These are phyloP conservation scores for Coemansia sp. DNA, from an alignment of 192 early-diverging fungal genomes.

Conservation along the genomic window DNA sequence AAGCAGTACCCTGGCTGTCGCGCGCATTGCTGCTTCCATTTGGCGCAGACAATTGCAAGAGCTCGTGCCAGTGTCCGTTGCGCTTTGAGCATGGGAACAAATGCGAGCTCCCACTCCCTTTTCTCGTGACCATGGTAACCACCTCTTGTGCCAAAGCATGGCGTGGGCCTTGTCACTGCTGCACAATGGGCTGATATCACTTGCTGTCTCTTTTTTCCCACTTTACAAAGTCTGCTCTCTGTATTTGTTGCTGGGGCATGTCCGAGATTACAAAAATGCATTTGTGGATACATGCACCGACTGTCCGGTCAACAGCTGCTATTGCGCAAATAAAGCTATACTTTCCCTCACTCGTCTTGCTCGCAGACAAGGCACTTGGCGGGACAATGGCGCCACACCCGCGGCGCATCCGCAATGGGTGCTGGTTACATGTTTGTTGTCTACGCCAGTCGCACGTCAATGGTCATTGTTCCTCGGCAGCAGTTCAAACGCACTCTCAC, in stretches of 20 bases:
- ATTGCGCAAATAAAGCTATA: not conserved
- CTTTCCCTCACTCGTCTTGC: not conserved
- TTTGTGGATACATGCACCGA: not conserved
- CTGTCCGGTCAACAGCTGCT: not conserved
- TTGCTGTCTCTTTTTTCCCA: not conserved
- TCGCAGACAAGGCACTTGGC: not conserved
- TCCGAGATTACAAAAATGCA: not conserved
- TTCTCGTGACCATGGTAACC: conserved; percentile 5
- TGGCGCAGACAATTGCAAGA: not conserved
- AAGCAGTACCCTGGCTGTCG: not conserved
- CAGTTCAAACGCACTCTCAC: not conserved
- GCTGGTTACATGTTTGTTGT: not conserved
- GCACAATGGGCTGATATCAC: too few relatives aligned
- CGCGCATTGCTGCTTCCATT: not conserved
- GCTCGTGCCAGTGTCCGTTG: not conserved
- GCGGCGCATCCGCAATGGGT: not conserved
- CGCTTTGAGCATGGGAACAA: not conserved
- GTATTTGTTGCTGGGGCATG: not conserved
- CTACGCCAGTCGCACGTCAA: not conserved
- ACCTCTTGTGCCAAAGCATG: not conserved
- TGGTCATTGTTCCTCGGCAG: not conserved
- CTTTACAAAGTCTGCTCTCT: not conserved
- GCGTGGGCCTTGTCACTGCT: not conserved
- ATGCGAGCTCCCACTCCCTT: not conserved
- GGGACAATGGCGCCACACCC: conserved; percentile 5